phyloP scores from a whole-genome alignment of 345 rosid species.

The Passiflora organensis region DNA sequence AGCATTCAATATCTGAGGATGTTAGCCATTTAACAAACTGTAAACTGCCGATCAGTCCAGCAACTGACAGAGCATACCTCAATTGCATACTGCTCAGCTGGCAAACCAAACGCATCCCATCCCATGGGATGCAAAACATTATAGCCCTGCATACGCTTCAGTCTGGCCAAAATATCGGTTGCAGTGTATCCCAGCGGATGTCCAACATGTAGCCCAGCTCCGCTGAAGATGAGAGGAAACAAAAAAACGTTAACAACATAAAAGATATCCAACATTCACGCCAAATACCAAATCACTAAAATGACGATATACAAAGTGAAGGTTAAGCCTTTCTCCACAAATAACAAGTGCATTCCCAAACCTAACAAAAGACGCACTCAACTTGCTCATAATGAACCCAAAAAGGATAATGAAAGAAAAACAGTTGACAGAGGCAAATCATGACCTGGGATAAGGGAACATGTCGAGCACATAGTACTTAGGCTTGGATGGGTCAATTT shows the following conservation, averaged over 20 bases:
- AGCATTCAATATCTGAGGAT: too few species aligned
- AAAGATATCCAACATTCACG: constrained; percentile 2
- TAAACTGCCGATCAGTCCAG: too few species aligned
- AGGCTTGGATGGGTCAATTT: constrained; percentile 72
- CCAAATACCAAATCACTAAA: too few species aligned
- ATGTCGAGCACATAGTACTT: constrained; percentile 96
- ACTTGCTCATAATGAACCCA: too few species aligned
- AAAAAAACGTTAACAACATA: background rate
- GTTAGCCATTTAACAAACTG: constrained; percentile 10
- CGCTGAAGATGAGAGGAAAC: constrained; percentile 39
- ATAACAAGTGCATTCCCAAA: too few species aligned
- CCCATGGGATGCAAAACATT: constrained; percentile 97
- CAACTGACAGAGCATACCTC: constrained; percentile 39
- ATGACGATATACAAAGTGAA: too few species aligned
- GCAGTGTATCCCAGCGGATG: constrained; percentile 97
- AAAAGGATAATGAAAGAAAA: too few species aligned
- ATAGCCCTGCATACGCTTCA: constrained; percentile 87
- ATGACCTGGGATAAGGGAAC: constrained; percentile 98
- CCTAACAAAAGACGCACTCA: too few species aligned
- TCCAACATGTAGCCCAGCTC: constrained; percentile 96
- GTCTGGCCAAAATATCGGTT: constrained; percentile 81
- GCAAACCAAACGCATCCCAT: constrained; percentile 99
- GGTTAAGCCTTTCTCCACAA: too few species aligned
- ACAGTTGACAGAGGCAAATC: too few species aligned
- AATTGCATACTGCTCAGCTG: constrained; percentile 95